phyloP scores from a whole-genome alignment of 768 basidiomycete genomes.

The Suillus cothurnatus region DNA sequence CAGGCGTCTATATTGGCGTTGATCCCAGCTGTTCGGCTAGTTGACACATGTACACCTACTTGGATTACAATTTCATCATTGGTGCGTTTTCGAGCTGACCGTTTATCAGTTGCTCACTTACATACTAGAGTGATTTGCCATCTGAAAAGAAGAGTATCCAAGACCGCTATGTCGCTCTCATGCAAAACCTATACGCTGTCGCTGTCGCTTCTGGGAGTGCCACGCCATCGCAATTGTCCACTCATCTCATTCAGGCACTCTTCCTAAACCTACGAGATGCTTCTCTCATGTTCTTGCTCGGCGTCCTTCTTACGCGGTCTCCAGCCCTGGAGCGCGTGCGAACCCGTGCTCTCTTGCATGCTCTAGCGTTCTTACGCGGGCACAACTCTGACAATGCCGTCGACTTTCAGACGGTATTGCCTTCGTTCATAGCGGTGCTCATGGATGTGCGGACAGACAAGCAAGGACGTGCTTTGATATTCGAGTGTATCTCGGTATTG shows the following conservation, averaged over 20 bases:
- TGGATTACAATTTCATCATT: slow-evolving; percentile 49
- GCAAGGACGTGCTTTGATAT: slow-evolving; percentile 38
- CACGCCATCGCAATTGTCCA: slow-evolving; percentile 46
- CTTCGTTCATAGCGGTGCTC: slow-evolving; percentile 65
- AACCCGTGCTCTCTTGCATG: slow-evolving; percentile 70
- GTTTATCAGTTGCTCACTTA: neutral
- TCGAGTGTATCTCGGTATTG: slow-evolving; percentile 57
- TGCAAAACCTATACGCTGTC: slow-evolving; percentile 65
- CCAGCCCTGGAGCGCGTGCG: slow-evolving; percentile 37
- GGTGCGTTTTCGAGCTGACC: slow-evolving; percentile 31
- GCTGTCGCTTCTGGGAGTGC: slow-evolving; percentile 58
- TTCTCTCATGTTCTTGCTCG: slow-evolving; percentile 78
- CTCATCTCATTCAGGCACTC: slow-evolving; percentile 58
- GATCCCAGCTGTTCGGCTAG: slow-evolving; percentile 52
- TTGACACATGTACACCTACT: slow-evolving; percentile 34
- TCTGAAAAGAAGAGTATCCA: slow-evolving; percentile 22
- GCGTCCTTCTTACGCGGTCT: slow-evolving; percentile 55
- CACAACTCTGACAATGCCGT: slow-evolving; percentile 55
- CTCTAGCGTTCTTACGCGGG: slow-evolving; percentile 78
- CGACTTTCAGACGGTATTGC: slow-evolving; percentile 83
- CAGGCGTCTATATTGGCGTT: slow-evolving; percentile 58
- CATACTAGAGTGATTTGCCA: slow-evolving; percentile 21
- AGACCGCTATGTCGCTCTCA: slow-evolving; percentile 56
- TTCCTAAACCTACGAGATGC: slow-evolving; percentile 72
- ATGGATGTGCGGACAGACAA: slow-evolving; percentile 29